Base-by-base conservation (phyloP, 2,329 filamentous ascomycete genomes). In the Stromatinia cepivora region DNA sequence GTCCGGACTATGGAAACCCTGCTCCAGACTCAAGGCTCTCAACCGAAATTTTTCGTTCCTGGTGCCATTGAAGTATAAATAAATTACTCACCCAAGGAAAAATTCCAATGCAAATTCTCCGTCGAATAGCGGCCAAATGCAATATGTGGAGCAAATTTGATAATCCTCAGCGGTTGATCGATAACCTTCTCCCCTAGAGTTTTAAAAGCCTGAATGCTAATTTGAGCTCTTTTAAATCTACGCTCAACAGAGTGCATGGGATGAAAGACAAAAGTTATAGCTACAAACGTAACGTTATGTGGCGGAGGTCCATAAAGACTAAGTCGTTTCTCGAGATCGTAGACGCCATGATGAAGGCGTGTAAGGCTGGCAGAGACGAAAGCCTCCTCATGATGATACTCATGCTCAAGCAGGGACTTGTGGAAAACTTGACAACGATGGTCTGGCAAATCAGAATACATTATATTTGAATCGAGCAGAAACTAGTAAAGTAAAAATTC, bases 131-230 rank as follows among this genome's bases (percentile, higher is more conserved):
- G 58, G 4, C 58, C 66, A 56, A 48, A 69, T 22, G 66, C 66
- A 69, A 64, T 45, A 50, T 69, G 66, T 13, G 58, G 58, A 36
- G 66, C 58, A 25, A 56, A 69, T 56, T 64, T 62, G 15, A 68
- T 62, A 34, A 68, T 68, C 15, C 25, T 52, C n/a, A 62, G 46
- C 20, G 45, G 66, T 28, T 42, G 34, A 56, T 62, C 57, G 28
- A 46, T 45, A n/a, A 13, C 20, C 48, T 68, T 68, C 25, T 42
- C 66, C n/a, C 57, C 66, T n/a, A 53, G 8, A 45, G 39, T 25
- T 54, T 42, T 42, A 11, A 52, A 42, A 6, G 66, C 66, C 52
- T 68, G 54, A 34, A 62, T 68, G 48, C 48, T 54, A 48, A 68
- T 62, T n/a, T 62, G 45, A 45, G 46, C 56, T 54, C 66, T 45